Evolutionary conservation across 768 basidiomycete species (phyloP).

Genomic region (Rhizopogon sp.): DNA sequence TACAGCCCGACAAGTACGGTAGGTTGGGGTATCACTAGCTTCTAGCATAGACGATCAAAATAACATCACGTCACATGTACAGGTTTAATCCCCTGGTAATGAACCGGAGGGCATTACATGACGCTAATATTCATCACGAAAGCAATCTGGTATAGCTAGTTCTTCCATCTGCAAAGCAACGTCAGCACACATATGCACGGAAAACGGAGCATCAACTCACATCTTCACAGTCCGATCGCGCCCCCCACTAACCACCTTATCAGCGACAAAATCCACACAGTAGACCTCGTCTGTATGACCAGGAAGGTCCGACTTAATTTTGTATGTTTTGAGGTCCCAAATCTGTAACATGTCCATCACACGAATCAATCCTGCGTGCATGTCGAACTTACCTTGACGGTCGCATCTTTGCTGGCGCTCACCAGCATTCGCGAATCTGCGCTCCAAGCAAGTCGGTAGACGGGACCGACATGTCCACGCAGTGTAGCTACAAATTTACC

Average conservation of each 20-base stretch:
- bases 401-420: constrained; percentile 94
- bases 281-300: constrained; percentile 98
- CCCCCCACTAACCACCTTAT: constrained; percentile 99
- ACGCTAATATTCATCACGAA: no score
- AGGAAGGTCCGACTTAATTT: constrained; percentile 89
- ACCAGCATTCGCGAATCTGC: constrained; percentile 89
- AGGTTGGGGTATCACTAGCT: no score
- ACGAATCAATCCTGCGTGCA: neutral
- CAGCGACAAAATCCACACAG: constrained; percentile 98
- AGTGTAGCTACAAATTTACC: constrained; percentile 88
- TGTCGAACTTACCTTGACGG: constrained; percentile 68
- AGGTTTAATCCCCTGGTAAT: no score
- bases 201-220: constrained; percentile 39
- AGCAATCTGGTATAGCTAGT: constrained; percentile 11
- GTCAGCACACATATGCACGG: neutral
- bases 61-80: no score
- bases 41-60: no score
- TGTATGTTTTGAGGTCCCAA: constrained; percentile 96
- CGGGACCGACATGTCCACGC: constrained; percentile 89
- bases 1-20: no score
- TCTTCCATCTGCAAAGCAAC: constrained; percentile 20
- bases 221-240: constrained; percentile 90
- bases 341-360: constrained; percentile 45
- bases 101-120: no score
- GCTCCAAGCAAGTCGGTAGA: constrained; percentile 94